Conservation (phyloP, 2,329 filamentous ascomycete species). For the Arthroderma sp. region DNA sequence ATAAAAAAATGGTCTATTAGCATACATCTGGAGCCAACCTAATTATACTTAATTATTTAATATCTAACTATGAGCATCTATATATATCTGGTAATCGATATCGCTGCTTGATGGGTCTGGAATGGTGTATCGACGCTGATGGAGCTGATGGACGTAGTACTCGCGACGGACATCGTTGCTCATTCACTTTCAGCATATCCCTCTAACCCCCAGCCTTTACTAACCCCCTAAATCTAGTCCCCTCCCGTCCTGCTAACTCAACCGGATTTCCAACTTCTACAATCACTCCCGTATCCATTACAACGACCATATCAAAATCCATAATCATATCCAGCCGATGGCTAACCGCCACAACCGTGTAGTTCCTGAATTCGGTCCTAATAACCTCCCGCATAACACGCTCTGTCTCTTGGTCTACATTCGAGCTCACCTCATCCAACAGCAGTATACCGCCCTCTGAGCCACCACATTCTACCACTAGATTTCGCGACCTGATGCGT, state of each 20-base stretch:
- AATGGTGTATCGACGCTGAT: too few relatives aligned
- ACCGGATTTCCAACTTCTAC: not conserved
- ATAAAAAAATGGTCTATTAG: too few relatives aligned
- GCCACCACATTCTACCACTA: not conserved
- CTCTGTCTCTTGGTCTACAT: slow-evolving; percentile 53
- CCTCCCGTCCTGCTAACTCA: too few relatives aligned
- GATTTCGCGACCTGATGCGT: not conserved
- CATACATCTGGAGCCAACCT: not conserved
- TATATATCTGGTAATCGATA: too few relatives aligned
- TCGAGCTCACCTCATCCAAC: slow-evolving; percentile 19
- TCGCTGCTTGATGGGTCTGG: too few relatives aligned
- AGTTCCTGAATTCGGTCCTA: slow-evolving; percentile 53
- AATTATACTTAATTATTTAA: not conserved
- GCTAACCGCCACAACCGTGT: slow-evolving; percentile 95
- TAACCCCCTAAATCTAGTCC: too few relatives aligned
- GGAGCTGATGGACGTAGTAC: too few relatives aligned
- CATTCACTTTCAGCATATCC: too few relatives aligned
- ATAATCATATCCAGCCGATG: slow-evolving; percentile 54
- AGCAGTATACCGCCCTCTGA: not conserved
- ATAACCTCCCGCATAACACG: slow-evolving; percentile 45
- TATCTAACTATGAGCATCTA: not conserved
- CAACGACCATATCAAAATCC: slow-evolving; percentile 73
- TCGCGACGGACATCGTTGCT: too few relatives aligned
- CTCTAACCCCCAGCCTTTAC: too few relatives aligned
- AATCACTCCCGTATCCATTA: slow-evolving; percentile 62